Percentiles rank a stretch among this genome's conserved stretches.
Evolutionary conservation across 169 alveolate species (phyloP).

Genomic region (Eimeria tenella): DNA sequence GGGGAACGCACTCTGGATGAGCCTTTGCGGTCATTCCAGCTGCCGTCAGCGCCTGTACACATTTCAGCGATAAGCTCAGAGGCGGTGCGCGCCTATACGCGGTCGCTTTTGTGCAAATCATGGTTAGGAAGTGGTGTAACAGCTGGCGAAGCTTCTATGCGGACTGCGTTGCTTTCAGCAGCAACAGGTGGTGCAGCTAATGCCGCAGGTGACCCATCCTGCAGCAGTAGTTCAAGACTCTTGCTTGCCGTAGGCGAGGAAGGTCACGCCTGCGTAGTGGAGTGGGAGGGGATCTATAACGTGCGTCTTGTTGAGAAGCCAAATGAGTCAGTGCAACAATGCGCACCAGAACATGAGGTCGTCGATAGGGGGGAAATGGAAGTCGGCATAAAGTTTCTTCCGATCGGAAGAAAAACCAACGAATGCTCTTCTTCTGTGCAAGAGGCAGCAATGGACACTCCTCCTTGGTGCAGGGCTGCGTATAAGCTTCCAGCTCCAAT

Average conservation of each 20-base stretch:
- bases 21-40: slow-evolving; percentile 59
- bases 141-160: slow-evolving; percentile 47
- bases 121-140: slow-evolving; percentile 48
- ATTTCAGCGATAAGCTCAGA: slow-evolving; percentile 9
- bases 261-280: slow-evolving; percentile 75
- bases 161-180: slow-evolving; percentile 8
- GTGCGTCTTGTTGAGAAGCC: slow-evolving; percentile 24
- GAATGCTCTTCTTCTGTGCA: neutral
- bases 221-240: slow-evolving; percentile 43
- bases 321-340: neutral
- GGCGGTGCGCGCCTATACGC: slow-evolving; percentile 1
- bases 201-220: slow-evolving; percentile 4
- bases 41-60: slow-evolving; percentile 54
- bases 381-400: slow-evolving; percentile 12
- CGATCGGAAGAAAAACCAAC: neutral
- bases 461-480: slow-evolving; percentile 57
- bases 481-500: slow-evolving; percentile 48
- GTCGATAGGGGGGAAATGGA: neutral
- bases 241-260: slow-evolving; percentile 64
- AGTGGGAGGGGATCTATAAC: slow-evolving; percentile 66
- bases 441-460: no score
- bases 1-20: neutral
- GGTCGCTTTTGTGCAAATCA: slow-evolving; percentile 40
- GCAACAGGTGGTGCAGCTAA: neutral
- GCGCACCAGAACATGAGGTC: neutral